Conservation (phyloP, 176 grass and related monocot genomes). For the Raddia distichophylla region DNA sequence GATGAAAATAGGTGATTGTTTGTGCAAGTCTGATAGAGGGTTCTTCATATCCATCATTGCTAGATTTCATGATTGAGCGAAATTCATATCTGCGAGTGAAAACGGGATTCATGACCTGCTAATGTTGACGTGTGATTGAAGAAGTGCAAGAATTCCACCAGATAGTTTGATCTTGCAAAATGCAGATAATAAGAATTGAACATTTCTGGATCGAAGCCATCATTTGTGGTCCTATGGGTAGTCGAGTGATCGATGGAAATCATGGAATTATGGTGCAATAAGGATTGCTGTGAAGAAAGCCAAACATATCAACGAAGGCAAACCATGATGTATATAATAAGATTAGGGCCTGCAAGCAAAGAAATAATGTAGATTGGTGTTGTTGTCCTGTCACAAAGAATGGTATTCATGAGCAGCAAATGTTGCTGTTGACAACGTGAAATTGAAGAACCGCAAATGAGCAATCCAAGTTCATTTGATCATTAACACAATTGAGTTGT, state of each 20-base stretch:
- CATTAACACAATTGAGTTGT: neutral
- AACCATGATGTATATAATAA: neutral
- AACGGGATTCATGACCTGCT: neutral
- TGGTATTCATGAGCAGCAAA: neutral
- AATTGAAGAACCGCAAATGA: neutral
- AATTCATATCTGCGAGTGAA: neutral
- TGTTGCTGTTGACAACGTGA: neutral
- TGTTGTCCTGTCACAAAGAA: neutral
- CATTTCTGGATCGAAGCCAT: neutral
- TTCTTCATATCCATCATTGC: neutral
- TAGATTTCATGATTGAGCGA: neutral
- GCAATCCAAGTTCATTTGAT: neutral
- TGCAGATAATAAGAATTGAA: neutral
- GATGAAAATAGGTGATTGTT: conserved; percentile 46
- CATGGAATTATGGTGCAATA: too few species aligned
- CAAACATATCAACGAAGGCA: neutral
- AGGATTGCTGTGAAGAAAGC: too few species aligned
- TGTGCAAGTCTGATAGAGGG: neutral
- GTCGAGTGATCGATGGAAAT: too few species aligned
- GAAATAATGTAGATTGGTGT: neutral
- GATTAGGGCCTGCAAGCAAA: neutral
- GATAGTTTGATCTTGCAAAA: neutral
- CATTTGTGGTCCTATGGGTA: neutral
- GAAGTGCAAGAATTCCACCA: neutral
- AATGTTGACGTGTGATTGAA: neutral